Evolutionary conservation across 768 basidiomycete species (phyloP), one percentile per base, ranked within the genome.

Genomic region (Trametes meyenii): DNA sequence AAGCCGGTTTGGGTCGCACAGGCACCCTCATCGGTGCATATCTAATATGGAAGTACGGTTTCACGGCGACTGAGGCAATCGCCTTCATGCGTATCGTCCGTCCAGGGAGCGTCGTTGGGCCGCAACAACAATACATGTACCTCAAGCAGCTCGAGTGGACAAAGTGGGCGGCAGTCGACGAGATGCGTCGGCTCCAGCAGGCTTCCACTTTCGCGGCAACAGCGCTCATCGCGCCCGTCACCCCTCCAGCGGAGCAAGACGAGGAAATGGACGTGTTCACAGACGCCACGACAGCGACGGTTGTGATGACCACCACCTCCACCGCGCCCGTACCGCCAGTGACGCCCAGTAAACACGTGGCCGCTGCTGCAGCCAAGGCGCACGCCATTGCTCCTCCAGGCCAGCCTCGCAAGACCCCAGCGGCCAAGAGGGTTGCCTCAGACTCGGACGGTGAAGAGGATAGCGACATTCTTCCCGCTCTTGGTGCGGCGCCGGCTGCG

Each of bases 1-100:
- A 96, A 80, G 97, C 97, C 50, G 97, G 97, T 43, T 82, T 99
- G 12, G 97, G 97, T 23, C 83, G 97, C 57, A 98, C 97, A 6
- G 97, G 97, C 3, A 96, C 95, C 4, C 81, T 99, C 61, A 96
- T 99, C 63, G 97, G 97, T 38, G 97, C 96, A 10, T 98, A 98
- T 79, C 83, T 99, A 57, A 92, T 97, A 63, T 99, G 97, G 92
- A 98, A 98, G 75, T 96, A 98, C 69, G 93, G 92, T 21, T 99
- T 99, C 73, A 94, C 95, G 17, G 96, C 96, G 1, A 85, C 88
- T 52, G 94, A 98, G 76, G 97, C 90, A 5, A 98, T 98, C 58
- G 97, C 90, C 0, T 98, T 96, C 75, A 98, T 98, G 97, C 89
- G 97, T 19, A 93, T 99, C 67, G 88, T 97, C 57, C 87, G 97